Evolutionary conservation across 352 stramenopile genomes (phyloP), one percentile per base, ranked within the genome.

Genomic region (Pythium volutum): DNA sequence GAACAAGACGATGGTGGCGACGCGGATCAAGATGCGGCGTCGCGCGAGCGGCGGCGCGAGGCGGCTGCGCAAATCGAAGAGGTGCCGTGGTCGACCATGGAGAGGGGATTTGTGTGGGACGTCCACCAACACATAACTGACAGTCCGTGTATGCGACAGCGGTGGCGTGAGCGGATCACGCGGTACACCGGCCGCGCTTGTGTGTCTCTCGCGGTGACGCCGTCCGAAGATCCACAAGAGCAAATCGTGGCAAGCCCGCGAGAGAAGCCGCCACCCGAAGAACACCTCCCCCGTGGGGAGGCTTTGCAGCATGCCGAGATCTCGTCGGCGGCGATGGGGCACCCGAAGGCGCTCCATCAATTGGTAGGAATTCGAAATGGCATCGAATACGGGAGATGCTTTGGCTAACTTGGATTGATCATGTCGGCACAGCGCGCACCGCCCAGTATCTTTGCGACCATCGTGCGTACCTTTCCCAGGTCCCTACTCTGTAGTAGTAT

Each of bases 21-120:
- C 33, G 67, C 71, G 36, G 62, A 77, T 64, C 75, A 78, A 53
- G 61, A 45, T 6, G 42, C 1, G 8, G 42, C 42, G 7, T 6
- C 18, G 34, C 15, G 14, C 7, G 60, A 43, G n/a, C 42, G 25
- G 38, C 34, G 41, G 12, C 29, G 27, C 7, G 27, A 48, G n/a
- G 48, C 45, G 22, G 39, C 23, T 8, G 45, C 46, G 12, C 33
- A 43, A 20, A 45, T 66, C n/a, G 45, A 62, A 54, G 25, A 51
- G 58, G 58, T 65, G 15, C 14, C n/a, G 18, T 10, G 5, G 39
- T 38, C 12, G n/a, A n/a, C n/a, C n/a, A n/a, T n/a, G n/a, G n/a
- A n/a, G n/a, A n/a, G n/a, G n/a, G n/a, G n/a, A n/a, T n/a, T n/a
- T n/a, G n/a, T n/a, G n/a, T n/a, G n/a, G n/a, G n/a, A n/a, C n/a